Evolutionary conservation across 148 eudicot genomes (phyloP).

Genomic region (Chenopodium formosanum): DNA sequence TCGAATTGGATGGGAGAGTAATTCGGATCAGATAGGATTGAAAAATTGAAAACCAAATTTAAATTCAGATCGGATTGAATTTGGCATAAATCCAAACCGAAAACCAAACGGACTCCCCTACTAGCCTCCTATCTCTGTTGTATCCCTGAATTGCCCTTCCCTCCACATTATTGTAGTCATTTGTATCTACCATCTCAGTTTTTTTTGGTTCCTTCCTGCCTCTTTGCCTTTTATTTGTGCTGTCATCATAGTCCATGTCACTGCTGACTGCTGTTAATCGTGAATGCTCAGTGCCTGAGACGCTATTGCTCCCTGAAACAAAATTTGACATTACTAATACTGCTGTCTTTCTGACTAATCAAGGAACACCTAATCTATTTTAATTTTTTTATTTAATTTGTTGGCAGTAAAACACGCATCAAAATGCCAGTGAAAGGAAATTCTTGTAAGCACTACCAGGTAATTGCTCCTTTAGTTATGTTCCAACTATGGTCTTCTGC

Average conservation of each 20-base stretch:
- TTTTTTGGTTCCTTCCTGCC: neutral
- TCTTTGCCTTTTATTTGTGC: neutral
- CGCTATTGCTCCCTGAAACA: neutral
- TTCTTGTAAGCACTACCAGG: constrained; percentile 89
- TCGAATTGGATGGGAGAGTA: too few relatives aligned
- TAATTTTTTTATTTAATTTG: neutral
- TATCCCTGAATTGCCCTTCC: neutral
- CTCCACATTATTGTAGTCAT: neutral
- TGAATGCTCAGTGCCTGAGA: neutral
- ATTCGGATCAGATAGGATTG: too few relatives aligned
- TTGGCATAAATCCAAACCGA: too few relatives aligned
- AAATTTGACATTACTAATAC: neutral
- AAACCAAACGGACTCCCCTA: too few relatives aligned
- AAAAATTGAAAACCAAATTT: too few relatives aligned
- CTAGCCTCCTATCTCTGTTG: neutral
- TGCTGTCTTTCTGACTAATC: neutral
- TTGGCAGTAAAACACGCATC: constrained; percentile 65
- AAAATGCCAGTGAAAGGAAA: constrained; percentile 76
- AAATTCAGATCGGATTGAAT: too few relatives aligned
- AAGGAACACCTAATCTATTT: neutral
- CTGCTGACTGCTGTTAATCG: neutral
- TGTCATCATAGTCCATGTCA: neutral
- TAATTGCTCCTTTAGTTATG: constrained; percentile 31
- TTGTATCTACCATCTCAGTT: neutral
- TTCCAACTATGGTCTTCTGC: neutral